Conservation (phyloP, 805 yeast species). For the Barnettozyma siamensis region DNA sequence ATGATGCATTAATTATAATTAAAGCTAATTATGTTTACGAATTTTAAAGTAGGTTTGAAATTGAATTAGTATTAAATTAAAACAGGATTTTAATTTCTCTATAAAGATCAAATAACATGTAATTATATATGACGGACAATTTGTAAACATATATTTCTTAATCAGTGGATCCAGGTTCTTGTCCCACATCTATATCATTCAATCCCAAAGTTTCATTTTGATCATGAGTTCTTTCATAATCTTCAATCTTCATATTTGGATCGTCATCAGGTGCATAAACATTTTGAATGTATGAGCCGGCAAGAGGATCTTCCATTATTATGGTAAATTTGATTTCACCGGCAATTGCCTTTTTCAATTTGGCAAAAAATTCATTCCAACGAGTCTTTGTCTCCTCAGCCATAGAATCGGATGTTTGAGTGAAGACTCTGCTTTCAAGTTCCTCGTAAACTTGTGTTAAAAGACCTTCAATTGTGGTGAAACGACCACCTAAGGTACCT, state of each 20-base stretch:
- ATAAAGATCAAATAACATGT: too few species aligned
- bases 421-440: slow-evolving; percentile 75
- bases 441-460: slow-evolving; percentile 86
- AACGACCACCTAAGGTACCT: slow-evolving; percentile 97
- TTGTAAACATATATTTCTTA: too few species aligned
- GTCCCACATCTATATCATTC: slow-evolving; percentile 34
- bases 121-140: too few species aligned
- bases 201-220: slow-evolving; percentile 93
- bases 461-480: slow-evolving; percentile 94
- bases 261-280: slow-evolving; percentile 98
- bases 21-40: too few species aligned
- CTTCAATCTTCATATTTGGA: slow-evolving; percentile 91
- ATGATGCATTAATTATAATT: too few species aligned
- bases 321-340: slow-evolving; percentile 84
- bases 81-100: too few species aligned
- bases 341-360: slow-evolving; percentile 68
- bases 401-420: slow-evolving; percentile 90
- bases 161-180: slow-evolving; percentile 1
- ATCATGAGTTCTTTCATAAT: slow-evolving; percentile 80
- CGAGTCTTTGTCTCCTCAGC: slow-evolving; percentile 66
- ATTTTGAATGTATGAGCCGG: slow-evolving; percentile 92
- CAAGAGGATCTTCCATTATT: slow-evolving; percentile 89
- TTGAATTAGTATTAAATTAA: too few species aligned
- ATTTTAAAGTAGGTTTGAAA: too few species aligned
- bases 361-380: slow-evolving; percentile 77